A percentile compares a stretch with the other conserved stretches of the same genome.
Evolutionary conservation across 1,284 basidiomycete species (phyloP).

Genomic region (Rhizoctonia solani): DNA sequence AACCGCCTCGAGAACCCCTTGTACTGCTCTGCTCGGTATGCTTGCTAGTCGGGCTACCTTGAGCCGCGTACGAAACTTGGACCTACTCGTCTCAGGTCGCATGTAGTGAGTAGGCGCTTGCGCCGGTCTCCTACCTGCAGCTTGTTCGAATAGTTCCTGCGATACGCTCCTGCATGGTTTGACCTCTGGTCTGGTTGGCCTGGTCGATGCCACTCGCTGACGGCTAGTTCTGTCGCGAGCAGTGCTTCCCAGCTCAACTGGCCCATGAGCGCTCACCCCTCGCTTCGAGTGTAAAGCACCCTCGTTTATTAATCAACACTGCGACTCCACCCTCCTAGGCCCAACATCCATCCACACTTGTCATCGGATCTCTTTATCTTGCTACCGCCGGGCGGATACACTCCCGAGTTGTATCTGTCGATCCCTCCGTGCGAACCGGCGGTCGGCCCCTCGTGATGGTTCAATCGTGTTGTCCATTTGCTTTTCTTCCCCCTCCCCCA

Average conservation of each 20-base stretch:
- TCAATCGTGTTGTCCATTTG: neutral
- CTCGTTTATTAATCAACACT: neutral
- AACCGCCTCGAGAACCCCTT: conserved; percentile 23
- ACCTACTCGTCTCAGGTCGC: neutral
- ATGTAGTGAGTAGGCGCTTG: conserved; percentile 25
- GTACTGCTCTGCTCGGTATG: neutral
- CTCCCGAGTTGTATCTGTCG: conserved; percentile 2
- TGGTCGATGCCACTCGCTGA: conserved; percentile 30
- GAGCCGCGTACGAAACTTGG: neutral
- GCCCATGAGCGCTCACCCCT: too few relatives aligned
- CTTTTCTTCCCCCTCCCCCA: neutral
- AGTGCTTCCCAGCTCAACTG: conserved; percentile 24
- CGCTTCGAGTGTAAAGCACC: too few relatives aligned
- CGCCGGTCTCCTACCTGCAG: conserved; percentile 6
- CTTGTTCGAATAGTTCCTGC: neutral
- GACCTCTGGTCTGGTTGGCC: neutral
- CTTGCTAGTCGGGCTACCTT: conserved; percentile 17
- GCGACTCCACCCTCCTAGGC: conserved; percentile 1
- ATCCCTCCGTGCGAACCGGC: conserved; percentile 27
- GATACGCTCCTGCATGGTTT: neutral
- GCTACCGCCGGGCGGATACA: conserved; percentile 9
- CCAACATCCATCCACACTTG: conserved; percentile 13
- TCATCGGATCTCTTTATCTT: conserved; percentile 10
- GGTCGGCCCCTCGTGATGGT: neutral
- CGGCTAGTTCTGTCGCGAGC: conserved; percentile 23